Evolutionary conservation across 163 green algal genomes (phyloP).

Genomic region (Volvox carteri): DNA sequence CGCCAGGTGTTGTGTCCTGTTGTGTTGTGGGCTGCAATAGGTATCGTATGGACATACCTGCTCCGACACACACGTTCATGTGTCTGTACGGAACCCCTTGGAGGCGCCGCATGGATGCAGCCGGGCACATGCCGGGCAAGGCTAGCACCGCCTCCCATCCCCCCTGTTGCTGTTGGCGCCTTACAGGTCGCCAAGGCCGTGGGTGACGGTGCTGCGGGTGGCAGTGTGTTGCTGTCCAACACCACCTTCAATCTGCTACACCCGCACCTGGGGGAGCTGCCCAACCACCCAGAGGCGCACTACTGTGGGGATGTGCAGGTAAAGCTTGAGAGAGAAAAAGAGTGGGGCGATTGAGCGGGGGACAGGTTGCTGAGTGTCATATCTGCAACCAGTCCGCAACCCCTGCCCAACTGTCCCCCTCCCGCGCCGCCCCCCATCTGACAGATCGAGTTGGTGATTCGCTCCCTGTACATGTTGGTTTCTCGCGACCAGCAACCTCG

Average conservation of each 20-base stretch:
- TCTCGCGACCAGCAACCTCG: neutral
- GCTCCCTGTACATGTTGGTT: constrained; percentile 36
- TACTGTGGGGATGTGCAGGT: constrained; percentile 50
- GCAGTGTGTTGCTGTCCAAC: constrained; percentile 48
- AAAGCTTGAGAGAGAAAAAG: neutral
- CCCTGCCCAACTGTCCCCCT: neutral
- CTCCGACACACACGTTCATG: too few species aligned
- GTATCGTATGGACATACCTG: too few species aligned
- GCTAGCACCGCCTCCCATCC: too few species aligned
- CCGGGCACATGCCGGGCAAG: too few species aligned
- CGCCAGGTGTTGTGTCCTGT: too few species aligned
- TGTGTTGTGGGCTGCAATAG: too few species aligned
- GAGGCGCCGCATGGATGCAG: too few species aligned
- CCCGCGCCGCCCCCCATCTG: neutral
- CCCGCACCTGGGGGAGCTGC: constrained; percentile 40
- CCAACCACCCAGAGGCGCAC: neutral
- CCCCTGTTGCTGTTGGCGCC: neutral
- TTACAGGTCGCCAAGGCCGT: constrained; percentile 54
- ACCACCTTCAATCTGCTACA: constrained; percentile 23
- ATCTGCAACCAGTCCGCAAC: neutral
- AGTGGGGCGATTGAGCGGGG: neutral
- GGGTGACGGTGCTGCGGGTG: constrained; percentile 50
- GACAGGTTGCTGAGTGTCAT: neutral
- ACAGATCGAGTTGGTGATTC: constrained; percentile 43
- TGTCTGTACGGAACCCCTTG: too few species aligned